Base-by-base conservation (phyloP, 495 filamentous ascomycete species). In the Neurospora sp. region DNA sequence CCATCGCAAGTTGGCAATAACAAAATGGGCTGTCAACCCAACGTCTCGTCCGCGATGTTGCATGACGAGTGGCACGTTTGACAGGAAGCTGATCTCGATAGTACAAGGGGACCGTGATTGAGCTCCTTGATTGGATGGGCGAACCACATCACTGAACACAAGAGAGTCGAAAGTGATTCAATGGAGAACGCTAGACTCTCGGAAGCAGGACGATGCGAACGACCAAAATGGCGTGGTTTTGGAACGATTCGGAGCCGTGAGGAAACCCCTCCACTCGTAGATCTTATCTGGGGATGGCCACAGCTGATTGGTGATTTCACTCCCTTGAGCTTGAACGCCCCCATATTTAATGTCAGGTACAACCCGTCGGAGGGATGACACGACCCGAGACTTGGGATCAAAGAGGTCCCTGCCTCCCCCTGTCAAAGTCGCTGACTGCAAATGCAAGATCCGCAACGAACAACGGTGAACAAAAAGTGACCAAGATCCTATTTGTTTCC, bases 131-230 rank as follows among this genome's bases (percentile, higher is more conserved):
- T 65, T 65, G 53, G 53, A 37, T 1, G 27, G 53, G 12, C 12
- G 1, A 65, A 31, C 14, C 53, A 65, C 35, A 7, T 37, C 27
- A 8, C 3, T 35, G 14, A 35, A 35, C 22, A 31, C 53, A 31
- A 61, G 53, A 31, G 16, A 65, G 53, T 16, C 53, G 53, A 37
- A 65, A 65, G 53, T 35, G 53, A 65, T 31, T 35, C 27, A 65
- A 71, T 39, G 79, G 80, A 69, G 75, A 80, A 61, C 73, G 74
- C 68, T 69, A 47, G 53, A 37, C 53, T 65, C 53, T 65, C 53
- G 53, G 53, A 65, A 65, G 12, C 27, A 65, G 27, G 27, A 65
- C 27, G 53, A 65, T 65, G 53, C 53, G 53, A 35, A 65, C 27
- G 27, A 65, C 53, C 53, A 65, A 65, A 65, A 35, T 65, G 53